Conservation (phyloP, 2,329 filamentous ascomycete species). For the Periconia digitata region DNA sequence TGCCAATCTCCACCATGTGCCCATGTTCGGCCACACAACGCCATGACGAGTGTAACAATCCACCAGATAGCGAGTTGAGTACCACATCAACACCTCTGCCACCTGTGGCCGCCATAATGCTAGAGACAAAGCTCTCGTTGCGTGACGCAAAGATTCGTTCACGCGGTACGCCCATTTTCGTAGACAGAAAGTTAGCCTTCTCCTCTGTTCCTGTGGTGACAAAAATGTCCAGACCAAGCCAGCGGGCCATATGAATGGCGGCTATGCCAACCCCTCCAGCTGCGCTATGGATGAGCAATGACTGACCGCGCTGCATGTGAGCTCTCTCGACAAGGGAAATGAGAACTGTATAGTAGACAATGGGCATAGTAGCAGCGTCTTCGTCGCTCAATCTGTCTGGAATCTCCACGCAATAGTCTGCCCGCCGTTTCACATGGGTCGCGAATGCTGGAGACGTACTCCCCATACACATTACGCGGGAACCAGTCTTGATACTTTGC, state of each 20-base stretch:
- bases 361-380: constrained; percentile 28
- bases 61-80: constrained; percentile 31
- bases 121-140: constrained; percentile 2
- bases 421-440: neutral
- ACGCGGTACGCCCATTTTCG: constrained; percentile 19
- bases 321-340: constrained; percentile 23
- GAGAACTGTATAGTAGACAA: constrained; percentile 24
- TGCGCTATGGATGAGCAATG: constrained; percentile 22
- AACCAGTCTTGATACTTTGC: constrained; percentile 10
- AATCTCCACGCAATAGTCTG: constrained; percentile 13
- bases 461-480: constrained; percentile 14
- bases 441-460: constrained; percentile 3
- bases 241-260: constrained; percentile 19
- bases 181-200: constrained; percentile 19
- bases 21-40: constrained; percentile 43
- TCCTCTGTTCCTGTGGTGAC: constrained; percentile 20
- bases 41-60: constrained; percentile 33
- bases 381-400: constrained; percentile 28
- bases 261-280: constrained; percentile 22
- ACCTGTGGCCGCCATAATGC: constrained; percentile 11
- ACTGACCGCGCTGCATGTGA: constrained; percentile 3
- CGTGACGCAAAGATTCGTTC: constrained; percentile 38
- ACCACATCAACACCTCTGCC: constrained; percentile 38
- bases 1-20: constrained; percentile 24
- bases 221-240: constrained; percentile 27